These are phyloP conservation scores for Rhynchosporium agropyri DNA, from an alignment of 2,329 filamentous ascomycete genomes.

Conservation along the genomic window DNA sequence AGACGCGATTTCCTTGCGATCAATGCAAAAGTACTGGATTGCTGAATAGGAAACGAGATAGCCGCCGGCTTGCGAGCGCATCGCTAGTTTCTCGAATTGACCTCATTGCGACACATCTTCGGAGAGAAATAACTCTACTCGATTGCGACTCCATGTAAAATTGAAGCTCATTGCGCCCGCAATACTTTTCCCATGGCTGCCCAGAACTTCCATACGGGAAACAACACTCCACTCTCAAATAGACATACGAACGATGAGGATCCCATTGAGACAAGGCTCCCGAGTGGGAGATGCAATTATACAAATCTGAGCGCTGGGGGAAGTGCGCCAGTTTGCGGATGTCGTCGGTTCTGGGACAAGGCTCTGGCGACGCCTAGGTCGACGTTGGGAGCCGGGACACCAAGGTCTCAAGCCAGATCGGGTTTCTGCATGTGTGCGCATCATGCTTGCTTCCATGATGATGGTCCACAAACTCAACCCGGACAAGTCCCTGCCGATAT, in stretches of 20 bases:
- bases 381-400: conserved; percentile 14
- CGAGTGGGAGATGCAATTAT: conserved; percentile 56
- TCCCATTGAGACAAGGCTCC: conserved; percentile 38
- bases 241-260: conserved; percentile 32
- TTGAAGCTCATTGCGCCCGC: background rate
- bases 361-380: conserved; percentile 28
- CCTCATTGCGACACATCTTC: conserved; percentile 35
- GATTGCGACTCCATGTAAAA: conserved; percentile 7
- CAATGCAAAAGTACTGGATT: conserved; percentile 16
- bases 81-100: conserved; percentile 19
- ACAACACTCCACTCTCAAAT: conserved; percentile 40
- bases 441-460: conserved; percentile 58
- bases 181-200: conserved; percentile 38
- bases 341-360: conserved; percentile 55
- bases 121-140: conserved; percentile 24
- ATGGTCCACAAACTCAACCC: conserved; percentile 27
- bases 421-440: conserved; percentile 55
- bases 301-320: conserved; percentile 49
- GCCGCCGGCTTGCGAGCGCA: conserved; percentile 32
- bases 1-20: conserved; percentile 20
- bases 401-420: conserved; percentile 20
- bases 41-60: conserved; percentile 24
- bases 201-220: conserved; percentile 29
- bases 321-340: conserved; percentile 52
- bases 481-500: conserved; percentile 6